These are phyloP conservation scores for Sequoia sempervirens DNA, from an alignment of 75 land plant species.

Conservation along the genomic window DNA sequence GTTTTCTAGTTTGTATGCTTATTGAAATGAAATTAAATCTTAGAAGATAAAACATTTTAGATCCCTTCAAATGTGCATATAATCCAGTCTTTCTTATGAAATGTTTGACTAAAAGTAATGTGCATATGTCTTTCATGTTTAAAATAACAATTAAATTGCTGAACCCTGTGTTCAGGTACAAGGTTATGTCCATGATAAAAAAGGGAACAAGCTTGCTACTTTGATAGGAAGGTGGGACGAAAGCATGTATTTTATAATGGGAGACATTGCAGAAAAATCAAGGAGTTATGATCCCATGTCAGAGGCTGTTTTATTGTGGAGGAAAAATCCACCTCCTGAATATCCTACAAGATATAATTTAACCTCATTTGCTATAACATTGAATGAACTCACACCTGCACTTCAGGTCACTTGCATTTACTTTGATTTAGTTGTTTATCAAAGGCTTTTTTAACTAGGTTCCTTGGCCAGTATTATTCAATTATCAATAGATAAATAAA, in stretches of 20 bases:
- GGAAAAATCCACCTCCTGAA: conserved; percentile 24
- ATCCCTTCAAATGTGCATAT: background rate
- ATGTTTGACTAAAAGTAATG: background rate
- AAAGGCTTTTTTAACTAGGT: background rate
- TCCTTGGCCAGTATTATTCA: background rate
- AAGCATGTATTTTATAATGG: conserved; percentile 42
- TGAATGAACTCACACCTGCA: conserved; percentile 56
- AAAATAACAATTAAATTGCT: background rate
- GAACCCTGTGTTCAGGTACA: conserved; percentile 28
- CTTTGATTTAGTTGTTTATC: background rate
- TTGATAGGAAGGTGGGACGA: conserved; percentile 58
- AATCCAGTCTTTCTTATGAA: background rate
- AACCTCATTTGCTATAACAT: conserved; percentile 43
- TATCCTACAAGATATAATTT: conserved; percentile 44
- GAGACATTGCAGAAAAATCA: conserved; percentile 27
- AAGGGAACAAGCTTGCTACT: conserved; percentile 44
- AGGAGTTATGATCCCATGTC: conserved; percentile 38
- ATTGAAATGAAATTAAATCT: background rate
- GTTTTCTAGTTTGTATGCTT: background rate
- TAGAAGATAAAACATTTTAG: background rate
- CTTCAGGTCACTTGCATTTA: conserved; percentile 24
- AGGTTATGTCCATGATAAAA: conserved; percentile 45
- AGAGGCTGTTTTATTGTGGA: conserved; percentile 47
- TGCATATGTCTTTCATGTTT: background rate
- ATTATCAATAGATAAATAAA: background rate